These are phyloP conservation scores for Podospora pseudocomata DNA, from an alignment of 495 filamentous ascomycete genomes.

Conservation along the genomic window DNA sequence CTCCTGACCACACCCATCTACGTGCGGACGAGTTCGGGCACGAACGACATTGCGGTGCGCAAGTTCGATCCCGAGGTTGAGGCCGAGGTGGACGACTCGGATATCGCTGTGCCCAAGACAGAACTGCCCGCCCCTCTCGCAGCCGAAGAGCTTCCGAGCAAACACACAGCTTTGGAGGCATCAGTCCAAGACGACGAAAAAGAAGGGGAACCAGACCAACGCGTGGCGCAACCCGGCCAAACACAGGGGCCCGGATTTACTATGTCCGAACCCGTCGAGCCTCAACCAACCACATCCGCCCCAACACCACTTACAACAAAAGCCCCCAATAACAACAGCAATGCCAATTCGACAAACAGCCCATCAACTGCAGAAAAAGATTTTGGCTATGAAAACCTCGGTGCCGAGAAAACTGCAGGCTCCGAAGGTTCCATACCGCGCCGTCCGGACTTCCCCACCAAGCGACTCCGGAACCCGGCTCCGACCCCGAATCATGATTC, in stretches of 20 bases:
- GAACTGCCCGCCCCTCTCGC: neutral
- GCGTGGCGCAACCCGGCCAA: conserved; percentile 3
- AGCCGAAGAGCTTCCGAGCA: neutral
- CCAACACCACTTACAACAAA: neutral
- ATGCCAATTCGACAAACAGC: neutral
- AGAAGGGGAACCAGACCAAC: neutral
- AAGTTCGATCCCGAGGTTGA: conserved; percentile 16
- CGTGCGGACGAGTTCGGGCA: conserved; percentile 18
- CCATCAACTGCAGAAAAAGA: neutral
- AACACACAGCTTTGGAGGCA: neutral
- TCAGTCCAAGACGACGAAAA: neutral
- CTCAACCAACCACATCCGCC: conserved; percentile 12
- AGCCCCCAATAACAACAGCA: neutral
- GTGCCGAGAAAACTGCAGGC: conserved; percentile 18
- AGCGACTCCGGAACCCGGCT: conserved; percentile 17
- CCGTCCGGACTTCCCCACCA: conserved; percentile 26
- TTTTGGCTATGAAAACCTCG: conserved; percentile 13
- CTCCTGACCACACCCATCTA: conserved; percentile 28
- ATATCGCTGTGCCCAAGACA: neutral
- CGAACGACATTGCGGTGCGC: conserved; percentile 16
- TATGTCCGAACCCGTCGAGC: neutral
- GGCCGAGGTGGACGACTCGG: conserved; percentile 22
- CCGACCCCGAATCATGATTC: conserved; percentile 2
- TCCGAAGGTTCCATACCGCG: conserved; percentile 9
- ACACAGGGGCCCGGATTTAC: neutral